Conservation (phyloP, 1,284 basidiomycete genomes). For the Athelia sp. region DNA sequence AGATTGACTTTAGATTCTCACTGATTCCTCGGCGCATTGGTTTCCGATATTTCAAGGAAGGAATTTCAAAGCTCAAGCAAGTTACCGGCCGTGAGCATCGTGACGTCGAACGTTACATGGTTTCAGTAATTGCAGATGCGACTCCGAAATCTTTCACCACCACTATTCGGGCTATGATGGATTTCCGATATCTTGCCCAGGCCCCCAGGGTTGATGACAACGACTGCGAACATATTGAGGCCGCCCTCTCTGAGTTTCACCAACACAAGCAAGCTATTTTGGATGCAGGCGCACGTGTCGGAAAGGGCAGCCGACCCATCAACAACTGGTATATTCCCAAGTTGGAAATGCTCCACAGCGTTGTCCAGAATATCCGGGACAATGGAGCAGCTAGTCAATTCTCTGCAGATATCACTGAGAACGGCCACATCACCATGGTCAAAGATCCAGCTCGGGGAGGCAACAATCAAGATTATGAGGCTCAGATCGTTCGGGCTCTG, state of each 20-base stretch:
- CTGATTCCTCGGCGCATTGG: constrained; percentile 13
- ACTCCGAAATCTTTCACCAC: constrained; percentile 15
- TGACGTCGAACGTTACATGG: constrained; percentile 17
- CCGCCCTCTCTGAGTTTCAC: constrained; percentile 20
- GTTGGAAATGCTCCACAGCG: constrained; percentile 26
- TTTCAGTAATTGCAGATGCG: constrained; percentile 22
- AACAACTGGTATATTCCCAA: constrained; percentile 20
- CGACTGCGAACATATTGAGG: constrained; percentile 9
- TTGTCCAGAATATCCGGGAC: constrained; percentile 17
- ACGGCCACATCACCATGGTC: constrained; percentile 22
- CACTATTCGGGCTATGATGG: constrained; percentile 21
- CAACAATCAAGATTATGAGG: constrained; percentile 24
- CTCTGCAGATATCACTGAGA: constrained; percentile 25
- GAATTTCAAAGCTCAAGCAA: constrained; percentile 12
- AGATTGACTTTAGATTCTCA: constrained; percentile 16
- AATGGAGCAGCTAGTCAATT: constrained; percentile 23
- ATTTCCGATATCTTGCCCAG: constrained; percentile 28
- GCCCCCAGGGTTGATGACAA: constrained; percentile 14
- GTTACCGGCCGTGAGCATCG: constrained; percentile 15
- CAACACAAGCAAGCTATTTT: constrained; percentile 18
- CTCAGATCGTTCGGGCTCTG: constrained; percentile 23
- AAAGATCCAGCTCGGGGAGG: constrained; percentile 18
- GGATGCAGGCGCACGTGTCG: constrained; percentile 11
- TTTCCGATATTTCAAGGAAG: constrained; percentile 19
- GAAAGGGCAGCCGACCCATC: not conserved